A percentile compares a stretch with the other conserved stretches of the same genome.
Evolutionary conservation across 768 basidiomycete genomes (phyloP).

Genomic region (Hypsizygus marmoreus): DNA sequence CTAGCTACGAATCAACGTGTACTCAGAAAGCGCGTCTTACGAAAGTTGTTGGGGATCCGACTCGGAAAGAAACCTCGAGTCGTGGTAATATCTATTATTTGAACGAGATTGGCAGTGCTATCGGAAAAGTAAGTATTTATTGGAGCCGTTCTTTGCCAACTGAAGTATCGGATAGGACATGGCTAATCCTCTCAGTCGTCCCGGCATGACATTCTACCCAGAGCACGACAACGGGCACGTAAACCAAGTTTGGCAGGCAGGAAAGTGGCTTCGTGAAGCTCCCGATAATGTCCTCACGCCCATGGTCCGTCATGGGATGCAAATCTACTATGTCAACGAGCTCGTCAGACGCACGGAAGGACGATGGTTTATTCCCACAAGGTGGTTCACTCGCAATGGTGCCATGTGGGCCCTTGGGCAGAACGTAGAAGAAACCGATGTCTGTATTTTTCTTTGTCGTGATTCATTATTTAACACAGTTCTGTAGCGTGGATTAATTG

Average conservation of each 20-base stretch:
- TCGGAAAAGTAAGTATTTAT: conserved; percentile 13
- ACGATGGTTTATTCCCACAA: conserved; percentile 12
- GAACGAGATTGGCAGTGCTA: conserved; percentile 8
- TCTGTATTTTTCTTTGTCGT: background rate
- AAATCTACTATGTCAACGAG: conserved; percentile 30
- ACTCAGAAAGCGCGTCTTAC: conserved; percentile 17
- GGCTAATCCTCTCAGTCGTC: conserved; percentile 8
- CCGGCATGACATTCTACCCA: conserved; percentile 17
- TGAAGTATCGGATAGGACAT: background rate
- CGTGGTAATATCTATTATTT: conserved; percentile 23
- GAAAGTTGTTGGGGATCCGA: conserved; percentile 25
- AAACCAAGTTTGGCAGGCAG: conserved; percentile 29
- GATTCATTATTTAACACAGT: no score
- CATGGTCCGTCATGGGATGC: conserved; percentile 14
- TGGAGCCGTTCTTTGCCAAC: no score
- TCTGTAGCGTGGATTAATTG: background rate
- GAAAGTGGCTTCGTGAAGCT: conserved; percentile 29
- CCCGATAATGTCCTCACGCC: conserved; percentile 27
- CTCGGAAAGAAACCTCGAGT: conserved; percentile 14
- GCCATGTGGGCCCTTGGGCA: background rate
- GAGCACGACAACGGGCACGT: conserved; percentile 21
- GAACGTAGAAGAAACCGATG: background rate
- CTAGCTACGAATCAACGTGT: conserved; percentile 24
- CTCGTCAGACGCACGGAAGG: conserved; percentile 15
- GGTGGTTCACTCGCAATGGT: background rate